Evolutionary conservation across 257 asterid genomes (phyloP).

Genomic region (Przewalskia tangutica): DNA sequence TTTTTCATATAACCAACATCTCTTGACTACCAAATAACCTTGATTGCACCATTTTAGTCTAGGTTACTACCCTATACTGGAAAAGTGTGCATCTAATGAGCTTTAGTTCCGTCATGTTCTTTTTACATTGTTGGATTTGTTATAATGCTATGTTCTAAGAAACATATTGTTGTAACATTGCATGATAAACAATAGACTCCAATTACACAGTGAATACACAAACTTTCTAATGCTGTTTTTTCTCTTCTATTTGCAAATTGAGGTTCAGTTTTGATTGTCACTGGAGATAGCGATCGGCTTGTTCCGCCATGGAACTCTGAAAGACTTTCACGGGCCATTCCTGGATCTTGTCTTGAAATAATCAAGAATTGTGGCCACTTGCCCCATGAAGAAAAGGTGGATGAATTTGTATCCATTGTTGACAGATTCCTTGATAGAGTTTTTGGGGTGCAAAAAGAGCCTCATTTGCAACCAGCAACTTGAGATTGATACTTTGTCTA

Average conservation of each 20-base stretch:
- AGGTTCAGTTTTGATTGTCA: slow-evolving; percentile 61
- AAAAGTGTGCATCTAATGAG: neutral
- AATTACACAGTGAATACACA: neutral
- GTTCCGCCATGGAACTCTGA: slow-evolving; percentile 85
- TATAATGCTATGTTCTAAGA: neutral
- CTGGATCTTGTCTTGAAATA: slow-evolving; percentile 56
- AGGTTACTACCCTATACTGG: neutral
- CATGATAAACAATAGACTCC: neutral
- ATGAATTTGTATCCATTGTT: slow-evolving; percentile 65
- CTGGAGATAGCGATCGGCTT: slow-evolving; percentile 88
- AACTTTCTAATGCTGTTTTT: slow-evolving; percentile 9
- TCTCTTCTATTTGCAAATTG: slow-evolving; percentile 3
- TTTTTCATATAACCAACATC: neutral
- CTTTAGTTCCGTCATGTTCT: neutral
- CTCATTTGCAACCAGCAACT: slow-evolving; percentile 36
- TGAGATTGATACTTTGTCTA: slow-evolving; percentile 13
- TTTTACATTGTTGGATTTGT: neutral
- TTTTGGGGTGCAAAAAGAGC: slow-evolving; percentile 40
- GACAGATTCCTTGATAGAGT: slow-evolving; percentile 46
- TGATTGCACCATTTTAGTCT: neutral
- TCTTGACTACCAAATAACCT: neutral
- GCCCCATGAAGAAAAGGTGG: slow-evolving; percentile 87
- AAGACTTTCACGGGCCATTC: slow-evolving; percentile 72
- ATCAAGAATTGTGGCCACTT: slow-evolving; percentile 91
- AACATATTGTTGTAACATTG: neutral